phyloP scores from a whole-genome alignment of 352 stramenopile species.

The Phytophthora pseudosyringae region DNA sequence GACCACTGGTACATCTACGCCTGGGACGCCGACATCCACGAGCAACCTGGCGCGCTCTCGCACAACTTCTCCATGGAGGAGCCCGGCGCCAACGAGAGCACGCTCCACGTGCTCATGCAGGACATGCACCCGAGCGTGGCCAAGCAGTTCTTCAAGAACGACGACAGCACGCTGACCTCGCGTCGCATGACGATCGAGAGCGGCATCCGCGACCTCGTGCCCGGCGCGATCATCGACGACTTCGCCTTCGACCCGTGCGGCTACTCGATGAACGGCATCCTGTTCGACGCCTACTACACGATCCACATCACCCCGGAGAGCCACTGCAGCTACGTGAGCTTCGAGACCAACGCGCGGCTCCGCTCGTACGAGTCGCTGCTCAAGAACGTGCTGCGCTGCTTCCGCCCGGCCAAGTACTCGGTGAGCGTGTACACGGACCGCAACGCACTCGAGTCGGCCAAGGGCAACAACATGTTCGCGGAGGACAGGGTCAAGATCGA shows the following conservation, averaged over 20 bases:
- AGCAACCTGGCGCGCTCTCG: conserved; percentile 23
- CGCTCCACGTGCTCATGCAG: conserved; percentile 87
- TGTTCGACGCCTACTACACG: conserved; percentile 98
- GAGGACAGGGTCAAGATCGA: conserved; percentile 76
- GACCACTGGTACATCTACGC: conserved; percentile 99
- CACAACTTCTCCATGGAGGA: conserved; percentile 30
- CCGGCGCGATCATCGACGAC: conserved; percentile 95
- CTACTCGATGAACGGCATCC: conserved; percentile 99
- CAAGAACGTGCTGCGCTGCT: conserved; percentile 98
- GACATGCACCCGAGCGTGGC: conserved; percentile 84
- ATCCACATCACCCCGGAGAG: conserved; percentile 99
- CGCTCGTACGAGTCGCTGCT: conserved; percentile 92
- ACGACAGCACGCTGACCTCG: conserved; percentile 70
- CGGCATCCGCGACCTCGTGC: conserved; percentile 95
- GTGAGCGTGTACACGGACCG: conserved; percentile 97
- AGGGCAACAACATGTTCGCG: conserved; percentile 75
- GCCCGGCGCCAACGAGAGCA: conserved; percentile 59
- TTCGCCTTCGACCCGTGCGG: conserved; percentile 99
- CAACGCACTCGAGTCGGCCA: conserved; percentile 68
- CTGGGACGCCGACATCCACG: conserved; percentile 91
- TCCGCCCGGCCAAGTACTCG: conserved; percentile 97
- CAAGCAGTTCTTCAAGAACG: conserved; percentile 89
- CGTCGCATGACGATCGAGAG: conserved; percentile 94
- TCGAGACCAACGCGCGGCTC: conserved; percentile 97
- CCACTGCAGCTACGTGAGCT: conserved; percentile 97